Conservation (phyloP, 75 land plant species). For the Picea glauca region DNA sequence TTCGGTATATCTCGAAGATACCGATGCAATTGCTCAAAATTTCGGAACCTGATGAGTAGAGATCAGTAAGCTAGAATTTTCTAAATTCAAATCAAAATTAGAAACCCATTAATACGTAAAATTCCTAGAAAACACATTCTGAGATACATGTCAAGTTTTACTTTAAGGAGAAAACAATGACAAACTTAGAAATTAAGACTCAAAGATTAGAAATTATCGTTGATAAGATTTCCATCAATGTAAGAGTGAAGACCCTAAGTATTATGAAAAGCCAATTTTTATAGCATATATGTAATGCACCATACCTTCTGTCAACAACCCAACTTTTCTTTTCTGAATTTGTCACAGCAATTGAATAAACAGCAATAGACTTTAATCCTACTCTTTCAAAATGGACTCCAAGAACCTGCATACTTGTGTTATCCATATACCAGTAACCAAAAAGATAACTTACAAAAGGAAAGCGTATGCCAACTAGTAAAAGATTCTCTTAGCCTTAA, state of each 20-base stretch:
- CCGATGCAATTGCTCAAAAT: constrained; percentile 94
- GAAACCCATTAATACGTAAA: not conserved
- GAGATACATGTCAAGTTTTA: no score
- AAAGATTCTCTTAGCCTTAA: not conserved
- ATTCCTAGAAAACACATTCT: not conserved
- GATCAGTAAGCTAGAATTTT: no score
- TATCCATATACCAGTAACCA: not conserved
- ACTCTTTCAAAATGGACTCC: constrained; percentile 95
- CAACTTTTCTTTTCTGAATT: constrained; percentile 79
- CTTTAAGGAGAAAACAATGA: not conserved
- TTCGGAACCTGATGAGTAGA: constrained; percentile 62
- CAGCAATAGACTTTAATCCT: constrained; percentile 92
- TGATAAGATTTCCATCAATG: not conserved
- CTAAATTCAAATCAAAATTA: not conserved
- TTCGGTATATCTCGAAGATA: constrained; percentile 87
- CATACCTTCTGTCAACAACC: constrained; percentile 95
- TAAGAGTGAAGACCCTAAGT: not conserved
- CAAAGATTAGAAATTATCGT: not conserved
- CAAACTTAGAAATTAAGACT: not conserved
- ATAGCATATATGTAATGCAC: not conserved
- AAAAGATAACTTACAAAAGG: not conserved
- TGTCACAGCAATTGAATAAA: constrained; percentile 90
- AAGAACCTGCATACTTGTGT: constrained; percentile 53
- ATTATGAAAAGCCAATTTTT: not conserved
- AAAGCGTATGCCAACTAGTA: not conserved